Evolutionary conservation across 306 rosid species (phyloP), one percentile per base, ranked within the genome.

Genomic region (Adenanthera pavonina): DNA sequence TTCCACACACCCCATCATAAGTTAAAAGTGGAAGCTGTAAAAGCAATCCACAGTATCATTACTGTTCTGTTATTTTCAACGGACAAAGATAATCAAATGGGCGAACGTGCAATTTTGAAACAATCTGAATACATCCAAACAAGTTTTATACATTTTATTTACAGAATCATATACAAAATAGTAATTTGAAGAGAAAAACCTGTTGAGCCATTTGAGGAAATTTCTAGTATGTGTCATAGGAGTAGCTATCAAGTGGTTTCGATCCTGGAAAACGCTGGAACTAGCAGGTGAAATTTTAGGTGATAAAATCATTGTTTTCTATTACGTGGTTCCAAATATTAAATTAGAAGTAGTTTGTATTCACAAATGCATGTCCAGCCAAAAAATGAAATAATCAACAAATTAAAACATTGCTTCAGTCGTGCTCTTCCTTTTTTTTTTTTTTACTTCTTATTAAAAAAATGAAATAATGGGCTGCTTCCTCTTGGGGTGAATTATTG

Each of bases 231-330:
- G 16, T 49, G 72, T 60, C 73, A 36, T 61, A 66, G 40, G 0
- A 41, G 25, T 19, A 7, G 44, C 47, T 17, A 59, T 51, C 83
- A 17, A 20, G 69, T 64, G 76, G 71, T 40, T 69, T 53, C 25
- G 73, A 48, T 69, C 10, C n/a, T 20, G 20, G 33, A 36, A 76
- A 33, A 68, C 9, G 8, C 30, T 69, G 11, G 65, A 72, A 53
- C 47, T 53, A 9, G 72, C 53, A 51, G 20, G 43, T 9, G 9
- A 15, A 51, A 49, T 47, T 38, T 33, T 62, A 57, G 17, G 82
- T 2, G 14, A 30, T 25, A 46, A 41, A 38, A 40, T n/a, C 1
- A 15, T 69, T 53, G 64, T 59, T 54, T 72, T 19, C 8, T n/a
- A 61, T 49, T 44, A 43, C 70, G 43, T 78, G 67, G 74, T 40